Conservation (phyloP, 257 asterid species). For the Nicotiana benthamiana region DNA sequence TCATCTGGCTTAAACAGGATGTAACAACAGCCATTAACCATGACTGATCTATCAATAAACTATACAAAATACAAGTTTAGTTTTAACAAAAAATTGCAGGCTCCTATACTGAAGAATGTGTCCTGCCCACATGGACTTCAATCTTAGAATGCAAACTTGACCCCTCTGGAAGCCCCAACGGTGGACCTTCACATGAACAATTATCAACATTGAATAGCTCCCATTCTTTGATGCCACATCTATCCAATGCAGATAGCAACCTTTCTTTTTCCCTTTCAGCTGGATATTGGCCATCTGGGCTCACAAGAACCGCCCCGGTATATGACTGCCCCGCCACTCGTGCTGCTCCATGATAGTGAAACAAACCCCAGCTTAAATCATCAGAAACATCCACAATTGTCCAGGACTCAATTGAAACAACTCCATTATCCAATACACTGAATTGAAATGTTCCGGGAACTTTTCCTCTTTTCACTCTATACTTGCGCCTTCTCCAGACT, state of each 20-base stretch:
- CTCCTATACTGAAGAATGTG: conserved; percentile 14
- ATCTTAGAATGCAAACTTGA: conserved; percentile 53
- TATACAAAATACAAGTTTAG: neutral
- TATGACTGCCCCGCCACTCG: conserved; percentile 89
- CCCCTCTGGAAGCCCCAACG: conserved; percentile 68
- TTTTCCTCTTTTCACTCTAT: conserved; percentile 71
- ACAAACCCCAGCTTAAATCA: conserved; percentile 86
- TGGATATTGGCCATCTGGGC: conserved; percentile 63
- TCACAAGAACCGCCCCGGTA: conserved; percentile 83
- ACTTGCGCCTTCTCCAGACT: conserved; percentile 81
- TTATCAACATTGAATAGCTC: conserved; percentile 79
- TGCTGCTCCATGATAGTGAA: conserved; percentile 88
- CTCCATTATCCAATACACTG: conserved; percentile 91
- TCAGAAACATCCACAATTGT: conserved; percentile 73
- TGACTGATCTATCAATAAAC: neutral
- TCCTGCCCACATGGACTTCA: conserved; percentile 14
- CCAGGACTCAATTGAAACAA: conserved; percentile 81
- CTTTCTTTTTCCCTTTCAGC: conserved; percentile 28
- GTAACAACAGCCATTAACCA: neutral
- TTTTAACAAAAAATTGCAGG: neutral
- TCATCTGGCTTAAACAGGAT: neutral
- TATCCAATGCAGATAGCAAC: conserved; percentile 50
- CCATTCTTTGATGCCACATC: conserved; percentile 75
- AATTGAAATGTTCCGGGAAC: conserved; percentile 61
- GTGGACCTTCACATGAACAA: conserved; percentile 58